Evolutionary conservation across 2,329 filamentous ascomycete genomes (phyloP).

Genomic region (Gaeumannomyces tritici): DNA sequence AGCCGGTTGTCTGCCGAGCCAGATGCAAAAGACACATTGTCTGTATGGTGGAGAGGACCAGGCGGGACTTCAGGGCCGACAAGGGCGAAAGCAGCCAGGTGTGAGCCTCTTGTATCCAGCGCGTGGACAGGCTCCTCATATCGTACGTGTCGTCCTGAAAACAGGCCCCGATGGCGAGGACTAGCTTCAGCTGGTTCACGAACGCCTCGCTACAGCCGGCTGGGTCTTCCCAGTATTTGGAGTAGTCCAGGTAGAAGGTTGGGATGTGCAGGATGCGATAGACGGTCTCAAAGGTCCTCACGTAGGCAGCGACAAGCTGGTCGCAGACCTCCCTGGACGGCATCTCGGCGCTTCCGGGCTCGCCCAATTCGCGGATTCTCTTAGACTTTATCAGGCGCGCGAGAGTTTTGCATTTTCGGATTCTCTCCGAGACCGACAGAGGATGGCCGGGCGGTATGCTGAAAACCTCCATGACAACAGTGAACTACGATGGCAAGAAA

Average conservation of each 20-base stretch:
- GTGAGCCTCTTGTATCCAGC: slow-evolving; percentile 44
- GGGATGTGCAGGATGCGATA: slow-evolving; percentile 49
- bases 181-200: slow-evolving; percentile 41
- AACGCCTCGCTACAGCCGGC: slow-evolving; percentile 22
- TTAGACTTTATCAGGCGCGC: slow-evolving; percentile 40
- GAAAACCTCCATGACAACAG: slow-evolving; percentile 27
- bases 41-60: slow-evolving; percentile 40
- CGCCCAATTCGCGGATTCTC: slow-evolving; percentile 16
- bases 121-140: slow-evolving; percentile 29
- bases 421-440: slow-evolving; percentile 31
- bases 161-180: slow-evolving; percentile 40
- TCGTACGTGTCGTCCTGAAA: slow-evolving; percentile 35
- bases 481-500: slow-evolving; percentile 18
- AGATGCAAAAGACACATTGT: slow-evolving; percentile 40
- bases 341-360: slow-evolving; percentile 2
- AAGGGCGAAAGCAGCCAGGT: slow-evolving; percentile 36
- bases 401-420: slow-evolving; percentile 29
- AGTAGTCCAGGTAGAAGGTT: slow-evolving; percentile 45
- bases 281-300: slow-evolving; percentile 46
- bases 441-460: slow-evolving; percentile 24
- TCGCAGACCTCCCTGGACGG: slow-evolving; percentile 30
- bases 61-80: slow-evolving; percentile 35
- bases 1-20: slow-evolving; percentile 30
- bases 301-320: slow-evolving; percentile 39
- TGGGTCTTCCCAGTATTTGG: slow-evolving; percentile 30